These are phyloP conservation scores for Plasmodium billcollinsi DNA, from an alignment of 169 alveolate genomes.

Conservation along the genomic window DNA sequence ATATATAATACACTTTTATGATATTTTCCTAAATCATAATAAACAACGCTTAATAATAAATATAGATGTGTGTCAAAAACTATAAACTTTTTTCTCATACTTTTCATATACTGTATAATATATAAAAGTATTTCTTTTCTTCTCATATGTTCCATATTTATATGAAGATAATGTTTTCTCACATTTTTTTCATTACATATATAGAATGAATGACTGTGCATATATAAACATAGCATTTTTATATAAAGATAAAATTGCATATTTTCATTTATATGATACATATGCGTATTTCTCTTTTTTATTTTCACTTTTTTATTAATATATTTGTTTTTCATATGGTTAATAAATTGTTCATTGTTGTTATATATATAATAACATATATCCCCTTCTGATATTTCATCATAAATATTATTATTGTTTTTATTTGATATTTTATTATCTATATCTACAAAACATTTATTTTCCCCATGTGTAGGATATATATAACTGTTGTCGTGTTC, in stretches of 20 bases:
- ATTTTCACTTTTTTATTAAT: background rate
- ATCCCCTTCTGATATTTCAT: too few relatives aligned
- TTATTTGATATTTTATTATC: too few relatives aligned
- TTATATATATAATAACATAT: background rate
- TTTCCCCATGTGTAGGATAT: too few relatives aligned
- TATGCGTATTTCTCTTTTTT: background rate
- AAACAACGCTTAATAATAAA: conserved; percentile 42
- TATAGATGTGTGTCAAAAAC: conserved; percentile 40
- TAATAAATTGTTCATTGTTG: too few relatives aligned
- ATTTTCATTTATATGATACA: conserved; percentile 1
- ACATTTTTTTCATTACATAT: background rate
- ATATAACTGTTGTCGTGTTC: too few relatives aligned
- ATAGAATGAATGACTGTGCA: conserved; percentile 15
- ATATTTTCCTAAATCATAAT: conserved; percentile 24
- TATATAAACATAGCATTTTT: conserved; percentile 43
- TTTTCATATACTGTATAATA: conserved; percentile 14
- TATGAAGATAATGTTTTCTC: background rate
- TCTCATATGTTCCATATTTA: conserved; percentile 9
- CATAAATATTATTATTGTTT: too few relatives aligned
- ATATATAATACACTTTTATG: conserved; percentile 39
- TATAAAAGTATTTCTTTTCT: conserved; percentile 32
- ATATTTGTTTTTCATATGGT: background rate
- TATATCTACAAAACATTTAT: too few relatives aligned
- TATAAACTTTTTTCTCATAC: conserved; percentile 16
- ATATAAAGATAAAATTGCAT: conserved; percentile 16